These are phyloP conservation scores for Oxytropis ochrocephala DNA, from an alignment of 306 rosid genomes.

Conservation along the genomic window DNA sequence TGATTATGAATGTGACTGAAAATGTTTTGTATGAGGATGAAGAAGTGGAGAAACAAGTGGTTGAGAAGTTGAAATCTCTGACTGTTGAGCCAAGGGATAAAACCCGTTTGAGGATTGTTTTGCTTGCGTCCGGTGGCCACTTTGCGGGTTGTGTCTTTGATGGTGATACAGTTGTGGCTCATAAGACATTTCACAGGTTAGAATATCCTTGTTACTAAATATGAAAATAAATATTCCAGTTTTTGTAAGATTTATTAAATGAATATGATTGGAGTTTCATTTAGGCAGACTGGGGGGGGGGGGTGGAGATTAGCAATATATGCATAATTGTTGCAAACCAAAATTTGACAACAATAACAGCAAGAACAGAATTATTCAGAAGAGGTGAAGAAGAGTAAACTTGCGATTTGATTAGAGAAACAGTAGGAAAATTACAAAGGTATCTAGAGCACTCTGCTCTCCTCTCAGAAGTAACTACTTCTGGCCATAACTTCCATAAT, in stretches of 20 bases:
- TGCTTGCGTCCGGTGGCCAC: constrained; percentile 93
- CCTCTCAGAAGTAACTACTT: too few relatives aligned
- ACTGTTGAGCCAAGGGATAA: constrained; percentile 58
- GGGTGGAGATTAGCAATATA: not conserved
- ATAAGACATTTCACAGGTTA: constrained; percentile 96
- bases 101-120: constrained; percentile 57
- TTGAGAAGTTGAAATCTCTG: constrained; percentile 51
- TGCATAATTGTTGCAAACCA: too few relatives aligned
- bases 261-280: constrained; percentile 5
- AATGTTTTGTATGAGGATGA: constrained; percentile 35
- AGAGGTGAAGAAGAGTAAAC: too few relatives aligned
- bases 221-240: not conserved
- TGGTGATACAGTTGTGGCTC: constrained; percentile 70
- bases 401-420: too few relatives aligned
- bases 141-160: constrained; percentile 92
- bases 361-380: too few relatives aligned
- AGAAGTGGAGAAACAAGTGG: constrained; percentile 34
- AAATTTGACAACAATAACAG: too few relatives aligned
- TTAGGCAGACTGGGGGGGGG: not conserved
- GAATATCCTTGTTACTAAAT: constrained; percentile 1
- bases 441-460: too few relatives aligned
- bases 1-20: constrained; percentile 59
- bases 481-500: too few relatives aligned
- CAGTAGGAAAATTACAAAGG: too few relatives aligned
- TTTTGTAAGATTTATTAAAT: not conserved